Evolutionary conservation across 257 asterid genomes (phyloP), one percentile per base, ranked within the genome.

Genomic region (Gynochthodes officinalis): DNA sequence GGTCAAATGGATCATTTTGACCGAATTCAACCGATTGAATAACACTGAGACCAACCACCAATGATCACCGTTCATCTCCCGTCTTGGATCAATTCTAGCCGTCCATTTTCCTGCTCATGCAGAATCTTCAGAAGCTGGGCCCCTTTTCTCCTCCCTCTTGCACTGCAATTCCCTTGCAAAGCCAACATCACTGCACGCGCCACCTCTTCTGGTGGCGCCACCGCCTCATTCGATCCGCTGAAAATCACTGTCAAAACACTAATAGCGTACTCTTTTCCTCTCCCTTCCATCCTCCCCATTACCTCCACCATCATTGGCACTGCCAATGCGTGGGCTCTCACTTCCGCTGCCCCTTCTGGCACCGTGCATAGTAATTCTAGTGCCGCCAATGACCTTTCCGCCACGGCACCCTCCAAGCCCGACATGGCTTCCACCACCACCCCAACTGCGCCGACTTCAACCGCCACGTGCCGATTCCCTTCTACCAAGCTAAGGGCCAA

Each of bases 301-400:
- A 90, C 93, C 71, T 87, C 89, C 77, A 90, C 96, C 97, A 90
- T 85, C 97, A 90, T 87, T 46, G 96, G 97, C 82, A 90, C 96
- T 27, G 91, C 87, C 33, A 91, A 81, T 13, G 94, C 97, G 82
- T 91, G 94, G 0, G 80, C 70, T 81, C 87, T 75, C 64, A 91
- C 92, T 81, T 84, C 97, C 72, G 73, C 92, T 65, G 94, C 90
- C 27, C 97, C 97, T 43, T 89, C 97, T 63, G 79, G 84, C 77
- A 88, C 78, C 82, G 94, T 89, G 77, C 97, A 91, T 42, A 91
- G 46, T 13, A 91, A 80, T 53, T 91, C 96, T 85, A 91, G 46
- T 62, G 92, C 89, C 37, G 97, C 96, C 59, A 90, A 73, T 2
- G 88, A 84, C 73, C 96, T 78, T 83, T 89, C 97, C 67, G 87